Evolutionary conservation across 2,329 filamentous ascomycete species (phyloP).

Genomic region (Drechslera avenae): DNA sequence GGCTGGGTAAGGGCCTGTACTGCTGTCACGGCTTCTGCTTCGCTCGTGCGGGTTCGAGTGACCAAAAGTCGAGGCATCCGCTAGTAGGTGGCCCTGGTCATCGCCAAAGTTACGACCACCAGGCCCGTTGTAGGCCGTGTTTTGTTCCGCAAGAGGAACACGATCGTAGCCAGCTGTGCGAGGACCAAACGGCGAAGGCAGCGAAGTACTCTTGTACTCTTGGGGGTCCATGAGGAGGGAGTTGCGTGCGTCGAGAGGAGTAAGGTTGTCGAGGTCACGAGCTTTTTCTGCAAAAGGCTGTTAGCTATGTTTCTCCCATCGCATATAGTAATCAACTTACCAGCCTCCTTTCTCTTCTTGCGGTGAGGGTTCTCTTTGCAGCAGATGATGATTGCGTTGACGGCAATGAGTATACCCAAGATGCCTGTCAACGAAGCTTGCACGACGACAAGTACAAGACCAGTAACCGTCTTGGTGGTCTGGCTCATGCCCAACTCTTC

Average conservation of each 20-base stretch:
- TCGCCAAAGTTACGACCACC: constrained; percentile 32
- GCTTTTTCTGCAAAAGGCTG: constrained; percentile 66
- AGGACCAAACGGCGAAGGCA: constrained; percentile 37
- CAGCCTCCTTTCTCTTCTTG: constrained; percentile 84
- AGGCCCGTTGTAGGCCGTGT: constrained; percentile 33
- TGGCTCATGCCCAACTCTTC: constrained; percentile 88
- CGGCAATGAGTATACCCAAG: constrained; percentile 83
- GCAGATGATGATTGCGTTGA: constrained; percentile 84
- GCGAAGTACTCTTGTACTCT: constrained; percentile 50
- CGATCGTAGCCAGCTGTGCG: constrained; percentile 44
- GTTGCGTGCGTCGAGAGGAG: constrained; percentile 84
- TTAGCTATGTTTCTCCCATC: constrained; percentile 33
- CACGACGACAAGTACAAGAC: constrained; percentile 89
- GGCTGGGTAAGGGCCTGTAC: constrained; percentile 24
- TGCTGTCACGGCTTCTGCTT: constrained; percentile 34
- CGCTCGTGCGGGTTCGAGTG: constrained; percentile 30
- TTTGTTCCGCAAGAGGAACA: constrained; percentile 45
- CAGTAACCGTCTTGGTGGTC: constrained; percentile 92
- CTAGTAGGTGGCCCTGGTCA: constrained; percentile 40
- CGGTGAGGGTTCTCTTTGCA: constrained; percentile 89
- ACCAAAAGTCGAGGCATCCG: constrained; percentile 44
- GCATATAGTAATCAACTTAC: constrained; percentile 60
- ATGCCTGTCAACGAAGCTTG: constrained; percentile 83
- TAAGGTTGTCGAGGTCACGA: constrained; percentile 80
- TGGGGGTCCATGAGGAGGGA: constrained; percentile 75